A percentile compares a stretch with the other conserved stretches of the same genome.
These are phyloP conservation scores for Malus domestica DNA, from an alignment of 306 rosid genomes.

Conservation along the genomic window DNA sequence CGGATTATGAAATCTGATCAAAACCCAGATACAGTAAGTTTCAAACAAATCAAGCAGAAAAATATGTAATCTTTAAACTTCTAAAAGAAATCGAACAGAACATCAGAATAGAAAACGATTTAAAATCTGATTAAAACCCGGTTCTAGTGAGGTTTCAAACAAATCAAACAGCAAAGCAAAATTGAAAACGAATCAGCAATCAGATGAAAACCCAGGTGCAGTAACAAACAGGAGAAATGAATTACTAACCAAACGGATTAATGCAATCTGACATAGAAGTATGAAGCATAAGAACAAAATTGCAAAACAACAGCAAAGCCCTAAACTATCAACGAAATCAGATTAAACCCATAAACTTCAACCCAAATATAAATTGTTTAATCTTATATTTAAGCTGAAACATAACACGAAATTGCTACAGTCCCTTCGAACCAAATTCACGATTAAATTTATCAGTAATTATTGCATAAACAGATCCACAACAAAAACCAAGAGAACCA, in stretches of 20 bases:
- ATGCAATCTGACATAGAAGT: background rate
- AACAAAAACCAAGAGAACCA: background rate
- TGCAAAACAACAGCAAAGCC: background rate
- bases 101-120: too few species aligned
- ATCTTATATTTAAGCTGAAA: background rate
- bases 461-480: background rate
- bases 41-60: too few species aligned
- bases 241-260: background rate
- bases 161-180: too few species aligned
- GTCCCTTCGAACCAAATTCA: background rate
- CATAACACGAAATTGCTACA: background rate
- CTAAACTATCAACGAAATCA: background rate
- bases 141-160: too few species aligned
- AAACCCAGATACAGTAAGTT: background rate
- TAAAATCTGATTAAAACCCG: too few species aligned
- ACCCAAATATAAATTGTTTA: background rate
- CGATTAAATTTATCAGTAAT: background rate
- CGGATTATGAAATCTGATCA: background rate
- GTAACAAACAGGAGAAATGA: too few species aligned
- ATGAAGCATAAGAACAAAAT: background rate
- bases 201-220: too few species aligned
- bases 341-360: background rate
- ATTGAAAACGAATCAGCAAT: too few species aligned
- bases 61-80: too few species aligned
- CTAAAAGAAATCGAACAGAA: too few species aligned